phyloP scores from a whole-genome alignment of 116 monocot species.

The Phalaenopsis hybrid region DNA sequence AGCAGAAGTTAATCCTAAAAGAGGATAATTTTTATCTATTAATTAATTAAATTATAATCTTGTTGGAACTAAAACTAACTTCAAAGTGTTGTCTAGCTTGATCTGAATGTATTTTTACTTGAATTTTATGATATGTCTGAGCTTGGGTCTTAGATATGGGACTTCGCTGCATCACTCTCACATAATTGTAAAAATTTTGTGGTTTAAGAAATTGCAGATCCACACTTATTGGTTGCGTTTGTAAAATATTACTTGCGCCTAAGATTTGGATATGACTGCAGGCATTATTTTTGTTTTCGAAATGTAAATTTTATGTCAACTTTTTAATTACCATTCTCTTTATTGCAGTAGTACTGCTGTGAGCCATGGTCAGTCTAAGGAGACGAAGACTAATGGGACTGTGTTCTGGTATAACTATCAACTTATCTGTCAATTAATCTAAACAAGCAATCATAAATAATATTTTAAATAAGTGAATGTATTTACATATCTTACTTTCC shows the following conservation, averaged over 20 bases:
- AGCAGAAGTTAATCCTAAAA: no score
- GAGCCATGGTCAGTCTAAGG: slow-evolving; percentile 56
- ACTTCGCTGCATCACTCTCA: neutral
- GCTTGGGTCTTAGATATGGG: no score
- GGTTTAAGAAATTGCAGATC: neutral
- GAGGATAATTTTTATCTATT: no score
- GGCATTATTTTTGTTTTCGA: neutral
- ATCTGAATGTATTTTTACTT: neutral
- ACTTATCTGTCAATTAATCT: neutral
- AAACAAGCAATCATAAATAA: neutral
- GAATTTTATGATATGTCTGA: neutral
- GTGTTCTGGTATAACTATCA: slow-evolving; percentile 26
- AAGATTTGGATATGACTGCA: neutral
- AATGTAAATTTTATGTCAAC: neutral
- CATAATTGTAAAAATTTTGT: neutral
- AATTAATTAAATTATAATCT: no score
- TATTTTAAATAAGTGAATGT: no score
- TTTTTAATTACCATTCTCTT: neutral
- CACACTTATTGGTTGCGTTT: neutral
- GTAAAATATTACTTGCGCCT: neutral
- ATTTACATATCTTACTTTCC: neutral
- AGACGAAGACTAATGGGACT: slow-evolving; percentile 42
- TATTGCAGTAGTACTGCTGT: slow-evolving; percentile 6
- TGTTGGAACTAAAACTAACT: no score
- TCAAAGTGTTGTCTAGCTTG: neutral